Conservation (phyloP, 2,329 filamentous ascomycete genomes). For the Diaporthe batatas region DNA sequence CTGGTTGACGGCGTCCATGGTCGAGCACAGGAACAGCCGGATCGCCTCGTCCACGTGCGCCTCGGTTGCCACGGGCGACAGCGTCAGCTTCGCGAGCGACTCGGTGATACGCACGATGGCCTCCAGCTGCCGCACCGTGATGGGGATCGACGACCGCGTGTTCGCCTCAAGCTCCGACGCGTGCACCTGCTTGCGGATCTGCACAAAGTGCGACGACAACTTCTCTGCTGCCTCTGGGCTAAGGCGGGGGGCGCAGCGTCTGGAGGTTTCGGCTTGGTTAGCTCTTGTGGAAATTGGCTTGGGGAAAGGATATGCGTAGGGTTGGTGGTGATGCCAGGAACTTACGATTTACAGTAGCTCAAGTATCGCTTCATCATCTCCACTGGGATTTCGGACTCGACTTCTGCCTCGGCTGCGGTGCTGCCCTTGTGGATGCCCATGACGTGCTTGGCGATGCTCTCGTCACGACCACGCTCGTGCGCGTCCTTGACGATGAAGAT, state of each 20-base stretch:
- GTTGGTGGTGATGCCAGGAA: constrained; percentile 43
- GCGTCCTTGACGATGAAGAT: constrained; percentile 99
- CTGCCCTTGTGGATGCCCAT: constrained; percentile 98
- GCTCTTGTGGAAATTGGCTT: constrained; percentile 30
- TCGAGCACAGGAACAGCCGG: constrained; percentile 93
- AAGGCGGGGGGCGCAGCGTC: constrained; percentile 91
- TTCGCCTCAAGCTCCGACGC: constrained; percentile 91
- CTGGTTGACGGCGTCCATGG: constrained; percentile 97
- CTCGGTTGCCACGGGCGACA: constrained; percentile 89
- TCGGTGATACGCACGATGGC: constrained; percentile 98
- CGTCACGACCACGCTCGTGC: constrained; percentile 89
- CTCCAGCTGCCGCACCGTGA: constrained; percentile 96
- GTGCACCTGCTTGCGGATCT: constrained; percentile 94
- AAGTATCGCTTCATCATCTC: constrained; percentile 99
- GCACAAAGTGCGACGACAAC: constrained; percentile 96
- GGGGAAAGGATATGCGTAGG: not conserved
- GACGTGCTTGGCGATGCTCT: constrained; percentile 95
- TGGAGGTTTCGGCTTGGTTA: constrained; percentile 59
- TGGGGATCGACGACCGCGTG: constrained; percentile 91
- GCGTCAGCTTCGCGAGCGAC: constrained; percentile 89
- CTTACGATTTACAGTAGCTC: constrained; percentile 94
- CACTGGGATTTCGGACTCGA: constrained; percentile 89
- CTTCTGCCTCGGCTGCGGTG: constrained; percentile 82
- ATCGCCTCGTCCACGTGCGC: constrained; percentile 97
- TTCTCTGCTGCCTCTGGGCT: constrained; percentile 94